A percentile compares a stretch with the other conserved stretches of the same genome.
phyloP scores from a whole-genome alignment of 306 rosid species.

The Argentina anserina region DNA sequence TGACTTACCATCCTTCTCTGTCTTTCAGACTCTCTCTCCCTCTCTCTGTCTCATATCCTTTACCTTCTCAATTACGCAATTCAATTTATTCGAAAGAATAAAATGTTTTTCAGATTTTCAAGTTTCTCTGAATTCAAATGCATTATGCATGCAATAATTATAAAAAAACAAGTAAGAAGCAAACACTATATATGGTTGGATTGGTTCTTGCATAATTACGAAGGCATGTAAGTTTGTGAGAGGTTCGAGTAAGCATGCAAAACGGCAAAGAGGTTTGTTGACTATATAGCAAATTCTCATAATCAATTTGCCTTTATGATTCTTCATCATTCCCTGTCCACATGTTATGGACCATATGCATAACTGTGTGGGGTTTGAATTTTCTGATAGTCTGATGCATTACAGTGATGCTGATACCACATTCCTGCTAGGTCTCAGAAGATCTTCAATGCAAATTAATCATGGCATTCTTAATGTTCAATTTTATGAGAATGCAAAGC shows the following conservation, averaged over 20 bases:
- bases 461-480: not conserved
- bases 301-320: not conserved
- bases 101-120: conserved; percentile 31
- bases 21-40: conserved; percentile 28
- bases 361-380: conserved; percentile 3
- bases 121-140: conserved; percentile 21
- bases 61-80: conserved; percentile 72
- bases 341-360: not conserved
- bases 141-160: not conserved
- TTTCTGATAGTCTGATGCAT: not conserved
- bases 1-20: conserved; percentile 50
- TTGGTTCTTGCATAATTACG: not conserved
- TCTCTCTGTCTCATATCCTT: conserved; percentile 47
- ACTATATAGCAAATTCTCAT: not conserved
- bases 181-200: not conserved
- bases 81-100: conserved; percentile 28
- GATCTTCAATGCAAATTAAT: not conserved
- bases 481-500: not conserved
- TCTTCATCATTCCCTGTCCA: not conserved
- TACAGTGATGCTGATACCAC: not conserved
- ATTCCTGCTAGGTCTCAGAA: conserved; percentile 6
- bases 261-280: conserved; percentile 6
- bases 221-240: not conserved
- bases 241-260: not conserved
- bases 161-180: not conserved